phyloP scores from a whole-genome alignment of 371 early-diverging fungal genomes.

The Parasitella parasitica region DNA sequence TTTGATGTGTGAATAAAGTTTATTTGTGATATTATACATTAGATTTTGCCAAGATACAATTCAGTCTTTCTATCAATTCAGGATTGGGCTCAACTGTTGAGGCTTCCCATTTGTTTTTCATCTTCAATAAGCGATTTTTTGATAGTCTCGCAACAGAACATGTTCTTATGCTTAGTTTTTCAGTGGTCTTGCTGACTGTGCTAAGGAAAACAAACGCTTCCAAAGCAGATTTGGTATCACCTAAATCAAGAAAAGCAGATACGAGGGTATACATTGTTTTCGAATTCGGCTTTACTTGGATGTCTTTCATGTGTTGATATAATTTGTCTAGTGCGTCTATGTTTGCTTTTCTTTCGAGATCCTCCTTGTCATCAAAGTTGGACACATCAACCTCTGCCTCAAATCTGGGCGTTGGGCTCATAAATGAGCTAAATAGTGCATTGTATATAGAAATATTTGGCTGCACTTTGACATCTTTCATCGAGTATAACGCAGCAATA shows the following conservation, averaged over 20 bases:
- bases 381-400: background rate
- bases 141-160: slow-evolving; percentile 23
- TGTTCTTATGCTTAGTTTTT: background rate
- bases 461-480: slow-evolving; percentile 18
- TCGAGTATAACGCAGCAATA: slow-evolving; percentile 13
- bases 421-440: slow-evolving; percentile 32
- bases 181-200: slow-evolving; percentile 1
- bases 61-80: slow-evolving; percentile 36
- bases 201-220: slow-evolving; percentile 48
- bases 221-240: slow-evolving; percentile 46
- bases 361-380: background rate
- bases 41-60: slow-evolving; percentile 17
- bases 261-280: slow-evolving; percentile 53
- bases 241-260: slow-evolving; percentile 55
- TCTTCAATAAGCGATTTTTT: slow-evolving; percentile 5
- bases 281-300: slow-evolving; percentile 38
- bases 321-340: slow-evolving; percentile 16
- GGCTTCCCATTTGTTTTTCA: slow-evolving; percentile 3
- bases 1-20: background rate
- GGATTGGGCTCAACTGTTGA: slow-evolving; percentile 25
- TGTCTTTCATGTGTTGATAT: slow-evolving; percentile 29
- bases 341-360: background rate
- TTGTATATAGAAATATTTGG: slow-evolving; percentile 40
- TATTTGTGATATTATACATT: background rate
- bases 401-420: background rate